phyloP scores from a whole-genome alignment of 805 yeast genomes.

The Starmerella scarabaei region DNA sequence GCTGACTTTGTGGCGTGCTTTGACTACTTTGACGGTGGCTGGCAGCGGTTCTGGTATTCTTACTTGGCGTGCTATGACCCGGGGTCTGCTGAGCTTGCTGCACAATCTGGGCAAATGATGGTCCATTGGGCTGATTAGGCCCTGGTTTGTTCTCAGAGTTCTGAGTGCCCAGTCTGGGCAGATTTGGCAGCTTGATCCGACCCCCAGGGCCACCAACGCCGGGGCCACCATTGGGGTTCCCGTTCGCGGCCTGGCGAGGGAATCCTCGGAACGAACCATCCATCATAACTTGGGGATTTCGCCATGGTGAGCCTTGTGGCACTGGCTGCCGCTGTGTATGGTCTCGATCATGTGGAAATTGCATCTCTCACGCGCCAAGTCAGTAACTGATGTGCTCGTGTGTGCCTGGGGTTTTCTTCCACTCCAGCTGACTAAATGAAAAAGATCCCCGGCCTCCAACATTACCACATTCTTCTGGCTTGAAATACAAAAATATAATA shows the following conservation, averaged over 20 bases:
- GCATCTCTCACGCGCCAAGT: not conserved
- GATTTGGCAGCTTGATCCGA: conserved; percentile 13
- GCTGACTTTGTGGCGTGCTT: too few species aligned
- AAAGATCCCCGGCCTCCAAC: not conserved
- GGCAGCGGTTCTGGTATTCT: not conserved
- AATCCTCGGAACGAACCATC: not conserved
- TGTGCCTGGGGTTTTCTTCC: not conserved
- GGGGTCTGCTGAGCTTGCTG: conserved; percentile 15
- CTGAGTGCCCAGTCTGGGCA: conserved; percentile 15
- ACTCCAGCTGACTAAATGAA: not conserved
- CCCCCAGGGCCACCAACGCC: conserved; percentile 1
- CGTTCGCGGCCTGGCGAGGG: not conserved
- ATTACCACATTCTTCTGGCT: too few species aligned
- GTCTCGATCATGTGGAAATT: conserved; percentile 2
- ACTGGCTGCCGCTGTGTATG: conserved; percentile 1
- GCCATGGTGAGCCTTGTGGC: conserved; percentile 18
- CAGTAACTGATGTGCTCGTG: not conserved
- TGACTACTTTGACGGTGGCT: not conserved
- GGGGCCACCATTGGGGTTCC: not conserved
- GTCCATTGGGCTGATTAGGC: too few species aligned
- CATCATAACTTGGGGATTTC: conserved; percentile 6
- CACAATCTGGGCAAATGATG: conserved; percentile 17
- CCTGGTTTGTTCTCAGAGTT: not conserved
- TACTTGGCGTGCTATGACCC: not conserved
- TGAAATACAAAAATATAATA: too few species aligned